These are phyloP conservation scores for Metarhizium sp. DNA, from an alignment of 2,329 filamentous ascomycete species.

Conservation along the genomic window DNA sequence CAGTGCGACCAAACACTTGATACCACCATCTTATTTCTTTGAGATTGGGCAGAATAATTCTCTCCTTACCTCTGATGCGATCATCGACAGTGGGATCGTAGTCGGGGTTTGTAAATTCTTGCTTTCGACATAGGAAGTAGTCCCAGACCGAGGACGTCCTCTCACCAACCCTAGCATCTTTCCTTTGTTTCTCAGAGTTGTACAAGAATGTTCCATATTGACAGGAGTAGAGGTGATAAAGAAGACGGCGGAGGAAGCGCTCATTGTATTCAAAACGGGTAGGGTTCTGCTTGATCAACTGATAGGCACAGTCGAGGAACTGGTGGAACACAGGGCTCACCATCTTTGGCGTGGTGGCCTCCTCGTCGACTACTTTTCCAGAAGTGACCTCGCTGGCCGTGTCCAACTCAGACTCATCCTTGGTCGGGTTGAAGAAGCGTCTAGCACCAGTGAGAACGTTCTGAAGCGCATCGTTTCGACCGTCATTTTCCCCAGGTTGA, in stretches of 20 bases:
- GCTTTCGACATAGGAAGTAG: conserved; percentile 75
- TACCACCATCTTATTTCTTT: conserved; percentile 90
- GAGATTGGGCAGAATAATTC: conserved; percentile 71
- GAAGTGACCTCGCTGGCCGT: conserved; percentile 30
- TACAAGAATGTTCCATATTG: conserved; percentile 96
- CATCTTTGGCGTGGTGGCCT: conserved; percentile 76
- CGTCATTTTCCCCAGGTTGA: conserved; percentile 52
- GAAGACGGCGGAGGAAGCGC: conserved; percentile 74
- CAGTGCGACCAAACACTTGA: conserved; percentile 73
- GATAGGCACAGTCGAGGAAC: conserved; percentile 90
- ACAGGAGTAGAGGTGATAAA: conserved; percentile 92
- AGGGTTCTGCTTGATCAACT: conserved; percentile 76
- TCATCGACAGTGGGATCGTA: conserved; percentile 73
- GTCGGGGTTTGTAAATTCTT: conserved; percentile 73
- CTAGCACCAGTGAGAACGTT: conserved; percentile 81
- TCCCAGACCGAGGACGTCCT: conserved; percentile 87
- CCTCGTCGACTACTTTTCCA: conserved; percentile 37
- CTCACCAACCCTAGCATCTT: conserved; percentile 58
- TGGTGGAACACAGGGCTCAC: conserved; percentile 96
- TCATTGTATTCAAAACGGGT: conserved; percentile 95
- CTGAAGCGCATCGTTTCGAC: conserved; percentile 66
- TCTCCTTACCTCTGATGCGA: conserved; percentile 66
- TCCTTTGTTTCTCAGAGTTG: conserved; percentile 85
- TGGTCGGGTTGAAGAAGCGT: conserved; percentile 74
- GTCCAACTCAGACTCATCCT: conserved; percentile 52